Base-by-base conservation (phyloP, 345 rosid genomes). In the Toxicodendron radicans region DNA sequence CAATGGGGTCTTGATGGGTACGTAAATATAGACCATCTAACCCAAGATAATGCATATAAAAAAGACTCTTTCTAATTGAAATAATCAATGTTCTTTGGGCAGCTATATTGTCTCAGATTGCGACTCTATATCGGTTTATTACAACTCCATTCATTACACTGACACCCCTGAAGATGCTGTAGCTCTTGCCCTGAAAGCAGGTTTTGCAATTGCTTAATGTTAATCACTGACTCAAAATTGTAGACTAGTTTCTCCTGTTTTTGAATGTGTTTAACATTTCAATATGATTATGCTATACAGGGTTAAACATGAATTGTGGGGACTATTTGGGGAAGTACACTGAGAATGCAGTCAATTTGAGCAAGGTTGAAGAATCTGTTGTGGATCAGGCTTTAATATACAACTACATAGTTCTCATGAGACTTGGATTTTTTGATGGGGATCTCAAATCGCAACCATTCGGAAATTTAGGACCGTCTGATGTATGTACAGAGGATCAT, bases 141-240 rank as follows among this genome's bases (percentile, higher is more conserved):
- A 77, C 73, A 62, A 81, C 49, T 11, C 10, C 10, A 75, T 75
- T 35, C 79, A 74, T 58, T 77, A 83, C 64, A 82, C 85, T 52
- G 80, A 82, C 49, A 78, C 89, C 13, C 89, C 89, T 18, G 90
- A 89, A 77, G 92, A 87, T 79, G 90, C 87, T 12, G 92, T 82
- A 7, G 79, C 78, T 57, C 80, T 84, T 17, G 87, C 87, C 59
- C 32, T 88, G 59, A 84, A 79, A 75, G 89, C 88, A 74, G 87
- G 85, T 79, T 9, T 23, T 52, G 35, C 41, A 20, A 56, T 13
- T 62, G 56, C 54, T 6, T 4, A 18, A 20, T 38, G 18, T 14
- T 57, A 4, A 54, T 16, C 11, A 16, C 2, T 3, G 2, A 18
- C 18, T 63, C 7, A 54, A 59, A 63, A 23, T 4, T 7, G 6